These are phyloP conservation scores for Aspergillus novoparasiticus DNA, from an alignment of 2,329 filamentous ascomycete genomes.

Conservation along the genomic window DNA sequence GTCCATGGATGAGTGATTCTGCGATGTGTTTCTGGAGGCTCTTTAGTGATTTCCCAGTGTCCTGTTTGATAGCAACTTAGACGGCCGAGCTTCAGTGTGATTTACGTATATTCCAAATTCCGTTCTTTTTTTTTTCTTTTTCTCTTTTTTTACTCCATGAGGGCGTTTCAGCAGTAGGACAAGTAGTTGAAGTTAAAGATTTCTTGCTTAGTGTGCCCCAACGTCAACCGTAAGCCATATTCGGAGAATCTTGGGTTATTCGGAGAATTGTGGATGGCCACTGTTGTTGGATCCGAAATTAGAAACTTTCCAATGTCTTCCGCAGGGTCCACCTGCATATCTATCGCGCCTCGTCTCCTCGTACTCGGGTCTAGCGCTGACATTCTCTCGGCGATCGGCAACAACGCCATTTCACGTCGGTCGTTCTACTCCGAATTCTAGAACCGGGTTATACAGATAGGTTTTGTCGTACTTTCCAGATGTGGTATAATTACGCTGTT, in stretches of 20 bases:
- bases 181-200: background rate
- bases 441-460: background rate
- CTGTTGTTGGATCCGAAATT: too few species aligned
- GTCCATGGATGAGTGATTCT: background rate
- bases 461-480: background rate
- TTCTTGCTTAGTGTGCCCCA: background rate
- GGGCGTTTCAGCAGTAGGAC: background rate
- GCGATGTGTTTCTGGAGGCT: too few species aligned
- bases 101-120: background rate
- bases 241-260: background rate
- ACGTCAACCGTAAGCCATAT: background rate
- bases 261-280: background rate
- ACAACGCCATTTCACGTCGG: too few species aligned
- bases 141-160: too few species aligned
- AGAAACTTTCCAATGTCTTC: too few species aligned
- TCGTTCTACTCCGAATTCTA: background rate
- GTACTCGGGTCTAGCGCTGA: background rate
- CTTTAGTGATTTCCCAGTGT: background rate
- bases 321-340: background rate
- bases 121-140: constrained; percentile 26
- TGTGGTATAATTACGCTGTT: background rate
- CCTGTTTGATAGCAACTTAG: background rate
- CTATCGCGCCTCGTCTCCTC: background rate
- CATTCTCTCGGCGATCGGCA: background rate
- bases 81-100: too few species aligned